Base-by-base conservation (phyloP, 2,329 filamentous ascomycete species). In the Zasmidium citrigriseum region DNA sequence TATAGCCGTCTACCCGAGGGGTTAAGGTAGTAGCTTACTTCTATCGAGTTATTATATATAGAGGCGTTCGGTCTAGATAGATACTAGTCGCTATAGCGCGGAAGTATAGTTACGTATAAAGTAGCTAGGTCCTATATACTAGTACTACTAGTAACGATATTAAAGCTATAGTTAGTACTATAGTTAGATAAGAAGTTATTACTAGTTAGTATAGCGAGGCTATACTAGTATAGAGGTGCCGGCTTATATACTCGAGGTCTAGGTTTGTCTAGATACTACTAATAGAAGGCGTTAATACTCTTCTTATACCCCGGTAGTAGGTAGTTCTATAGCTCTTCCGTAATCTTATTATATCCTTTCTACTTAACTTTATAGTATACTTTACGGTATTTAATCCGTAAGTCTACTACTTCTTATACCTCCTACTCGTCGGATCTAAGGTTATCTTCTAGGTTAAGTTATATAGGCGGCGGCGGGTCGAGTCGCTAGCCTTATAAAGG, bases 181-280 rank as follows among this genome's bases (percentile, higher is more conserved):
- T n/a, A 46, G 50, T 46, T 11, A 63, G 53, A 1, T 57, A 71
- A 9, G 21, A 53, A 4, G 45, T 53, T 2, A 50, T 34, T 20
- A 46, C 46, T 9, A 27, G 44, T 9, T 53, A 60, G 54, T 56
- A 29, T 72, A 2, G 60, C 66, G 46, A 70, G 59, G 55, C 63
- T 70, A 22, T 64, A 67, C 2, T 59, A 68, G n/a, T n/a, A n/a
- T n/a, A n/a, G n/a, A n/a, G n/a, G n/a, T n/a, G n/a, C n/a, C n/a
- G n/a, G 38, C 64, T 68, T 21, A 49, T 66, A 67, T 34, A 56
- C 46, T 38, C 63, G 63, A 45, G 67, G 54, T 38, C 61, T 55
- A 59, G 68, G 22, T 45, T 64, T 45, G 65, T 69, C 49, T 59
- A 64, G 38, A 38, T 25, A 5, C n/a, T 45, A 9, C 55, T 56